These are phyloP conservation scores for Sporisorium reilianum DNA, from an alignment of 1,284 basidiomycete genomes.

Conservation along the genomic window DNA sequence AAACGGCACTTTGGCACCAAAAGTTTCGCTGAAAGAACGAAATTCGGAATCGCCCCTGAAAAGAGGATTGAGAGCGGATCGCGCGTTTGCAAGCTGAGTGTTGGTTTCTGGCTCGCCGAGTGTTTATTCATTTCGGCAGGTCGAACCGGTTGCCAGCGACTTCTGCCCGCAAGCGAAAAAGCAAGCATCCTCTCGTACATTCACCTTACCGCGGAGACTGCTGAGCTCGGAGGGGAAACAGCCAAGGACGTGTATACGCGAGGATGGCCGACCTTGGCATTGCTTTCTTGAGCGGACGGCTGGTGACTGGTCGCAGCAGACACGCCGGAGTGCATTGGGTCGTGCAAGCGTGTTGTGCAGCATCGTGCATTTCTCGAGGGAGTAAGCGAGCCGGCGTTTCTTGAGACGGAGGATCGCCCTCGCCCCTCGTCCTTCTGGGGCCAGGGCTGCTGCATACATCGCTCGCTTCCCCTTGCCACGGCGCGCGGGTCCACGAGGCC, in stretches of 20 bases:
- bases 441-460: too few relatives aligned
- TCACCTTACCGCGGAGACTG: background rate
- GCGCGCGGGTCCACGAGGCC: background rate
- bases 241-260: background rate
- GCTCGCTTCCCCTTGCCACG: too few relatives aligned
- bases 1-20: background rate
- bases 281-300: too few relatives aligned
- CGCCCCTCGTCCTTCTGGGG: background rate
- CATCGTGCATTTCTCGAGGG: background rate
- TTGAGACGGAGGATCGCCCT: background rate
- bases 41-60: background rate
- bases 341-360: background rate
- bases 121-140: background rate
- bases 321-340: background rate
- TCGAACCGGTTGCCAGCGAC: too few relatives aligned
- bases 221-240: background rate
- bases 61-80: background rate
- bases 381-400: background rate
- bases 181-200: too few relatives aligned
- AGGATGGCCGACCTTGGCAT: too few relatives aligned
- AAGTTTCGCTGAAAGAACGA: background rate
- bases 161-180: too few relatives aligned
- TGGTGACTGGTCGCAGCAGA: background rate
- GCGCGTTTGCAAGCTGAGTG: background rate
- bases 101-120: background rate